Evolutionary conservation across 768 basidiomycete species (phyloP).

Genomic region (Boletus sp.): DNA sequence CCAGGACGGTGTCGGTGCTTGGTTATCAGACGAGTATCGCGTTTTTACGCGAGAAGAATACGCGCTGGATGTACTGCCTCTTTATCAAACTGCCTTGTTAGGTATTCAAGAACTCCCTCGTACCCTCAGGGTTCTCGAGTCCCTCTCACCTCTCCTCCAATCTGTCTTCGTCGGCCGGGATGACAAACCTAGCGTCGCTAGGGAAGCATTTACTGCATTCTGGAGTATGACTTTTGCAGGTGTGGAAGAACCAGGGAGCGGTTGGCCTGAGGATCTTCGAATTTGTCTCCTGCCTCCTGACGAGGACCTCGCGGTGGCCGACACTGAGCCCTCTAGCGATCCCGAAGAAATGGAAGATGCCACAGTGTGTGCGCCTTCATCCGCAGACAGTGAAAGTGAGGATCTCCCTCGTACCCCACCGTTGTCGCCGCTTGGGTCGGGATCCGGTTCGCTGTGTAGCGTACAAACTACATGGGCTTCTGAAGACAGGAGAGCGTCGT

Average conservation of each 20-base stretch:
- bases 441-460: conserved; percentile 3
- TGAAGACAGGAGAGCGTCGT: background rate
- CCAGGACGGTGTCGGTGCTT: conserved; percentile 53
- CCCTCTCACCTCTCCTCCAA: conserved; percentile 49
- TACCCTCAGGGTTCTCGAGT: conserved; percentile 39
- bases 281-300: conserved; percentile 28
- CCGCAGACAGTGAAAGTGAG: conserved; percentile 1
- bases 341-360: conserved; percentile 22
- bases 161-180: conserved; percentile 54
- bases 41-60: conserved; percentile 54
- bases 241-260: conserved; percentile 39
- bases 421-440: conserved; percentile 2
- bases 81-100: conserved; percentile 61
- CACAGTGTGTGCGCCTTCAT: conserved; percentile 2
- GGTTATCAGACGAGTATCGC: conserved; percentile 60
- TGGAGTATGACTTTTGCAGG: conserved; percentile 52
- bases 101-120: conserved; percentile 47
- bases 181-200: conserved; percentile 42
- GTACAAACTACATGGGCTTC: background rate
- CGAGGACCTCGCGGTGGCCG: background rate
- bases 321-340: conserved; percentile 25
- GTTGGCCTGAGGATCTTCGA: conserved; percentile 53
- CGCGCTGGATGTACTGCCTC: conserved; percentile 53
- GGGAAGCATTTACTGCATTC: conserved; percentile 57
- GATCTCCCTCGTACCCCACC: conserved; percentile 6